Conservation (phyloP, 441 rosid species). For the Aleurites moluccanus region DNA sequence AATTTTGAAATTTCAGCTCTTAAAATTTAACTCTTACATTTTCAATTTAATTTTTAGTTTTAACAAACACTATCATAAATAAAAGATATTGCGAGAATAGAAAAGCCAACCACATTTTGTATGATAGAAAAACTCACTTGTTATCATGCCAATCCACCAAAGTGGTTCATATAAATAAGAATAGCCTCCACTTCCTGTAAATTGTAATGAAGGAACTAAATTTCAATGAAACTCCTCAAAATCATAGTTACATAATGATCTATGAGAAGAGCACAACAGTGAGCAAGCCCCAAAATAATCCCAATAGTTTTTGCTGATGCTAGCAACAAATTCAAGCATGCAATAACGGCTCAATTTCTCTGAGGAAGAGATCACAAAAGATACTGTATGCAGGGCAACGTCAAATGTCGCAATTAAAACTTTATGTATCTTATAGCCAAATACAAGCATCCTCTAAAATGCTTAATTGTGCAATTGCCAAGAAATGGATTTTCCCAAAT, state of each 20-base stretch:
- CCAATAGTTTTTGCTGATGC: background rate
- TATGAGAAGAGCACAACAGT: background rate
- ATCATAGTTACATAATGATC: background rate
- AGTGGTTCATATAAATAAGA: constrained; percentile 56
- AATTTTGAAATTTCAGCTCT: no score
- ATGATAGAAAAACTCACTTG: constrained; percentile 39
- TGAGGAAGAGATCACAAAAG: background rate
- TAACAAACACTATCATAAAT: no score
- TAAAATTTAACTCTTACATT: no score
- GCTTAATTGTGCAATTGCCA: background rate
- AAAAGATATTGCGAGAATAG: background rate
- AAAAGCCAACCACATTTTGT: background rate
- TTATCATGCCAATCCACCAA: constrained; percentile 65
- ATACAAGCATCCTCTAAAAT: background rate
- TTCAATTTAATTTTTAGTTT: no score
- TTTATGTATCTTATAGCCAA: background rate
- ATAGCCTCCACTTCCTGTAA: constrained; percentile 54
- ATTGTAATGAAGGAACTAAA: background rate
- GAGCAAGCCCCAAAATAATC: background rate
- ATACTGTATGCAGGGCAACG: background rate
- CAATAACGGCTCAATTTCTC: background rate
- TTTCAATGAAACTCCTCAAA: background rate
- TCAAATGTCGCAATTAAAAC: background rate
- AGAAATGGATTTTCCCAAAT: constrained; percentile 2
- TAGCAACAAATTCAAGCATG: constrained; percentile 6